Evolutionary conservation across 129 eudicot genomes (phyloP), one percentile per base, ranked within the genome.

Genomic region (Chrysanthemum lavandulifolium): DNA sequence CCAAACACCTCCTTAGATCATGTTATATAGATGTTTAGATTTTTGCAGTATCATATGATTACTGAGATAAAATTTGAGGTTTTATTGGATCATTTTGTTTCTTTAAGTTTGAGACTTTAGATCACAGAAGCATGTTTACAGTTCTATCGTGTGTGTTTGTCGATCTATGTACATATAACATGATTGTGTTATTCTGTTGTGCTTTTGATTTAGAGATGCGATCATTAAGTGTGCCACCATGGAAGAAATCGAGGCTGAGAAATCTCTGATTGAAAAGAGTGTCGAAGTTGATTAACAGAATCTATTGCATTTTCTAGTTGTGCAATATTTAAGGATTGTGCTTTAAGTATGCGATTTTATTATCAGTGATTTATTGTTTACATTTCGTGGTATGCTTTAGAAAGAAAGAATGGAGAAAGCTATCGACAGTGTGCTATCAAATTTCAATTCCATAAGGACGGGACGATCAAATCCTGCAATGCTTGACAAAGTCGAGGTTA

Each of bases 331-430:
- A 50, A 13, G 16, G 60, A 19, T 75, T 36, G 15, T 61, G 57
- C n/a, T 49, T 47, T 21, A 57, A 52, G 5, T 10, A 12, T 57
- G 48, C 10, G 14, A 10, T 57, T 9, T 60, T 9, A 16, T 49
- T 40, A 49, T n/a, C 65, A 4, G 25, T 27, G 18, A 50, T 47
- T 29, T 40, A 47, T 6, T 61, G 19, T 67, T 47, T 61, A 40
- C 27, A 54, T 58, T 56, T 43, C 33, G 18, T 36, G 16, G 64
- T 68, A 25, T 73, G 27, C 14, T 51, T 71, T 75, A 95, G 99
- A 95, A 75, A 85, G 96, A 88, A 71, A 91, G 86, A 81, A 95
- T 95, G 99, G 99, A 95, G 67, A 95, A 88, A 84, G 81, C 96
- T 63, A 87, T 95, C 43, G 99, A 95, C 69, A 88, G 76, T 33